Base-by-base conservation (phyloP, 805 yeast species). In the Candida oleophila region DNA sequence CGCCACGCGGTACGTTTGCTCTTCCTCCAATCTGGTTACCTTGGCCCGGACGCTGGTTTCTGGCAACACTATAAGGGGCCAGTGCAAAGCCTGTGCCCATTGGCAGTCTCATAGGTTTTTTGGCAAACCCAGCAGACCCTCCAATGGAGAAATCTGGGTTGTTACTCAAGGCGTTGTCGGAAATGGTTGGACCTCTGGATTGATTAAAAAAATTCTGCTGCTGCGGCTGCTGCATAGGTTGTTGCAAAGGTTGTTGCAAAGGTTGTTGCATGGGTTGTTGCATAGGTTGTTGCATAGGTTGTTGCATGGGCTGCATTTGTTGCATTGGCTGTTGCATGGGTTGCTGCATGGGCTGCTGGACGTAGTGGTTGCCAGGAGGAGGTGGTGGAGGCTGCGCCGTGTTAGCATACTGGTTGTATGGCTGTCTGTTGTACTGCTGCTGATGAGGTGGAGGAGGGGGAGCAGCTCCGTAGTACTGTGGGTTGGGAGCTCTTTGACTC, bases 401-500 rank as follows among this genome's bases (percentile, higher is more conserved):
- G 32, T 11, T 46, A 48, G 28, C 36, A 44, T 19, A 45, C 44
- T 22, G 33, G 39, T 36, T 36, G 22, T 19, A 15, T 16, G 5
- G 12, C n/a, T 36, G 14, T 20, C 39, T 18, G 49, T 2, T 20
- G 37, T 49, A 49, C 28, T 16, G 39, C 32, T 14, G 36, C 39
- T 11, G 42, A 30, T 32, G 46, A 25, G 40, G 36, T 21, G 49
- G 49, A 22, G 35, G 52, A 19, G 41, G 49, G 45, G 42, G 19
- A 14, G 42, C 55, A 14, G 35, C 22, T 7, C 18, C 20, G 35
- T 68, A 73, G 53, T 79, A 82, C 22, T 69, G 65, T 15, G 86
- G 87, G 56, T 86, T 86, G 14, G 81, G 74, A 22, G 83, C 90
- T 60, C 92, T 72, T 64, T 86, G 92, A 5, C 91, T 84, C 1